Percentiles rank a stretch among this genome's conserved stretches.
Evolutionary conservation across 176 grass and related monocot genomes (phyloP).

Genomic region (Aegilops umbellulata): DNA sequence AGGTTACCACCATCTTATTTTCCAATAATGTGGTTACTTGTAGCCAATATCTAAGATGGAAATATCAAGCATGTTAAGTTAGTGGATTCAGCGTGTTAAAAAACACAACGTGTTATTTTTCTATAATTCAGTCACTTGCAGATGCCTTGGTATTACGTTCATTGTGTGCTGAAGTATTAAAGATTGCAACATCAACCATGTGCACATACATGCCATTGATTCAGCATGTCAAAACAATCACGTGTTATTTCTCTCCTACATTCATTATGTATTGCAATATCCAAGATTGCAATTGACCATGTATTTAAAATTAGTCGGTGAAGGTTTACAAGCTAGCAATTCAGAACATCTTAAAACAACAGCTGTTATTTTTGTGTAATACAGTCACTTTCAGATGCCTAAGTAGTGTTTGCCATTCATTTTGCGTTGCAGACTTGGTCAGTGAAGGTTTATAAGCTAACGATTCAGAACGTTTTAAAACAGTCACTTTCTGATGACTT

Average conservation of each 20-base stretch:
- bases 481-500: not conserved
- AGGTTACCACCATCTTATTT: not conserved
- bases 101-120: not conserved
- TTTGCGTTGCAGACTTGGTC: not conserved
- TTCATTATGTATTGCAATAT: not conserved
- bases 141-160: not conserved
- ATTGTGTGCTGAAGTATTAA: not conserved
- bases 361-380: not conserved
- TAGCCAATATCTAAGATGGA: not conserved
- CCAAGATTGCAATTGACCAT: not conserved
- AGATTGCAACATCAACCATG: not conserved
- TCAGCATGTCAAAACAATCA: not conserved
- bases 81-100: not conserved
- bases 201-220: not conserved
- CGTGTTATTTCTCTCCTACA: not conserved
- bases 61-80: not conserved
- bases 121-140: not conserved
- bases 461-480: not conserved
- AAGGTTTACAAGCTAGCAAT: not conserved
- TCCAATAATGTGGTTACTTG: not conserved
- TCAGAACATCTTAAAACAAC: not conserved
- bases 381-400: not conserved
- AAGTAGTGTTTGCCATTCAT: not conserved
- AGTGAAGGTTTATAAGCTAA: not conserved
- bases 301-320: not conserved